Conservation (phyloP, 192 early-diverging fungal species). For the Helicostylum pulchrum region DNA sequence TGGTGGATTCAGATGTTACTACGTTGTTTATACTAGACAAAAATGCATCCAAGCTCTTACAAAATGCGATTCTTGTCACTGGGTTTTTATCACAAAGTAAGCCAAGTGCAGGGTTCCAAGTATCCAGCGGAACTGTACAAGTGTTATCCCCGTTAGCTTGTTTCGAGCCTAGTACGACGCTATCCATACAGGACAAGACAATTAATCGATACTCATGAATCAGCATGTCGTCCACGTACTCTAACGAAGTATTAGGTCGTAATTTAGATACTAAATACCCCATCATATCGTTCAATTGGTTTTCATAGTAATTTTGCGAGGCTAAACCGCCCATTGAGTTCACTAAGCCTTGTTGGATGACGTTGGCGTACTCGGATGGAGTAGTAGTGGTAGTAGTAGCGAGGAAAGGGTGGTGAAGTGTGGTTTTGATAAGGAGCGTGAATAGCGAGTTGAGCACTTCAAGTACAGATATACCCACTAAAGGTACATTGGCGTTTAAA, state of each 20-base stretch:
- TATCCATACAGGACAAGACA: conserved; percentile 43
- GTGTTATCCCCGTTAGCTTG: background rate
- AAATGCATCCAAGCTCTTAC: background rate
- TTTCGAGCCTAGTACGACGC: background rate
- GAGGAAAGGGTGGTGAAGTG: conserved; percentile 5
- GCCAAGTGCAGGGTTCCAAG: conserved; percentile 17
- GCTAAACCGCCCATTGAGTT: conserved; percentile 40
- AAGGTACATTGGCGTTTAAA: conserved; percentile 38
- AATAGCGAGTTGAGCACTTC: conserved; percentile 52
- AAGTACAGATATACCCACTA: conserved; percentile 49
- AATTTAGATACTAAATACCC: conserved; percentile 48
- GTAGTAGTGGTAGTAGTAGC: too few relatives aligned
- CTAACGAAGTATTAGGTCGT: conserved; percentile 22
- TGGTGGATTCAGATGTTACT: background rate
- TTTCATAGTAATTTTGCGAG: conserved; percentile 54
- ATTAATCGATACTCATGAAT: conserved; percentile 35
- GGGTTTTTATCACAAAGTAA: conserved; percentile 15
- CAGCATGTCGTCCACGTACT: conserved; percentile 38
- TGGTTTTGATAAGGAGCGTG: conserved; percentile 35
- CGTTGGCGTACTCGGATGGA: background rate
- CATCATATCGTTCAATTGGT: conserved; percentile 54
- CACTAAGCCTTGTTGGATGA: conserved; percentile 13
- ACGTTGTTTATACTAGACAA: background rate
- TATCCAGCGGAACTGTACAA: conserved; percentile 9
- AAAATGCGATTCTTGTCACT: conserved; percentile 32